These are phyloP conservation scores for Paraphaeosphaeria sporulosa DNA, from an alignment of 2,329 filamentous ascomycete genomes.

Conservation along the genomic window DNA sequence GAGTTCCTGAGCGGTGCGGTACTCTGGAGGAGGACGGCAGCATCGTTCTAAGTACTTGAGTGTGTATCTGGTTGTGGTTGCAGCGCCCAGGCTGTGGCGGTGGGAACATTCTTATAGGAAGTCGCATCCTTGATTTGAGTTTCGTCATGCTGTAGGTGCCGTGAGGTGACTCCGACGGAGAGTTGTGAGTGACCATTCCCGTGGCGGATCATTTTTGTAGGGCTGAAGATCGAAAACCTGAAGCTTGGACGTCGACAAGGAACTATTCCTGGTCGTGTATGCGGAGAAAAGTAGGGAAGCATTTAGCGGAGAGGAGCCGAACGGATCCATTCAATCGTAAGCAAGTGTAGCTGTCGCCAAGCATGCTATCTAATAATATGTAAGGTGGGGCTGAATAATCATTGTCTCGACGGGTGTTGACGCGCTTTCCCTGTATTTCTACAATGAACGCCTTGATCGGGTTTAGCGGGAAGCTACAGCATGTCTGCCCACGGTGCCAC, in stretches of 20 bases:
- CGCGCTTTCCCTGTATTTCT: conserved; percentile 16
- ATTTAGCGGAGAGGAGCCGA: conserved; percentile 5
- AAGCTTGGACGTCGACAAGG: conserved; percentile 17
- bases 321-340: conserved; percentile 14
- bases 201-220: conserved; percentile 7
- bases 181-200: conserved; percentile 12
- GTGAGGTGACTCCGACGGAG: conserved; percentile 12
- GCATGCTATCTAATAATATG: conserved; percentile 15
- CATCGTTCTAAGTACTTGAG: conserved; percentile 23
- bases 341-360: not conserved
- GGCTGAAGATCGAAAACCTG: conserved; percentile 17
- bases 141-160: conserved; percentile 11
- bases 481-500: not conserved
- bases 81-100: conserved; percentile 15
- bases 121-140: not conserved
- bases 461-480: conserved; percentile 17
- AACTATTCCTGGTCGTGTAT: not conserved
- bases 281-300: conserved; percentile 18
- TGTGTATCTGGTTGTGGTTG: conserved; percentile 17
- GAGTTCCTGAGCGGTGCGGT: conserved; percentile 15
- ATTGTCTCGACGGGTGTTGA: conserved; percentile 16
- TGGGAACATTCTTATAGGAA: conserved; percentile 28
- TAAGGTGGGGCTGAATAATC: conserved; percentile 16
- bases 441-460: conserved; percentile 15
- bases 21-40: conserved; percentile 19